Evolutionary conservation across 2,329 filamentous ascomycete genomes (phyloP), one percentile per base, ranked within the genome.

Genomic region (Diplodia seriata): DNA sequence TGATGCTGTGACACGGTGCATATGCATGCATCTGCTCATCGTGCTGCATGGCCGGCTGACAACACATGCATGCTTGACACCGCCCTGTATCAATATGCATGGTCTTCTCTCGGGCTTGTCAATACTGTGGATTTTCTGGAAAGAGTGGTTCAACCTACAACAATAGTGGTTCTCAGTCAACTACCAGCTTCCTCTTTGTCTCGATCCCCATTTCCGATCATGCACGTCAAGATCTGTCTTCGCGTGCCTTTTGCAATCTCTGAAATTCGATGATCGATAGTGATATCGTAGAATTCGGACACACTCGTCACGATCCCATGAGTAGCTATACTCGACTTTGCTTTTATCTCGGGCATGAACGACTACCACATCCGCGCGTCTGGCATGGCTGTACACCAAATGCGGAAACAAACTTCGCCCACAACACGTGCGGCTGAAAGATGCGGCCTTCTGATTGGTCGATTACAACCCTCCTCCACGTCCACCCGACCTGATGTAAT

Each of bases 1-100:
- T 59, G 23, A 43, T 12, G 36, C 20, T 29, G 36, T 12, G 23
- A 8, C 20, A 43, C 5, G 15, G 18, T 23, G 33, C n/a, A n/a
- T n/a, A 12, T 23, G 33, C 36, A 59, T 56, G 54, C 55, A 43
- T 59, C n/a, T n/a, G n/a, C n/a, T n/a, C n/a, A n/a, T n/a, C n/a
- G n/a, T n/a, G n/a, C n/a, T 56, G 54, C 55, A 43, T 59, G 54
- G 36, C 31, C 33, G 40, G 54, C 2, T 57, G 31, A 57, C n/a
- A 29, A 20, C 38, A 59, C 55, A 31, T 20, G 36, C 55, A 47
- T 14, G 20, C 36, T 26, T 43, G 38, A 26, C 36, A 26, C 7
- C 18, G 55, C 8, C 4, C 36, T 31, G 40, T 23, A 18, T 23
- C 31, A 29, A 43, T 23, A 18, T 5, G 15, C n/a, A 36, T 18